These are phyloP conservation scores for Malbranchea cinnamomea DNA, from an alignment of 2,329 filamentous ascomycete species.

Conservation along the genomic window DNA sequence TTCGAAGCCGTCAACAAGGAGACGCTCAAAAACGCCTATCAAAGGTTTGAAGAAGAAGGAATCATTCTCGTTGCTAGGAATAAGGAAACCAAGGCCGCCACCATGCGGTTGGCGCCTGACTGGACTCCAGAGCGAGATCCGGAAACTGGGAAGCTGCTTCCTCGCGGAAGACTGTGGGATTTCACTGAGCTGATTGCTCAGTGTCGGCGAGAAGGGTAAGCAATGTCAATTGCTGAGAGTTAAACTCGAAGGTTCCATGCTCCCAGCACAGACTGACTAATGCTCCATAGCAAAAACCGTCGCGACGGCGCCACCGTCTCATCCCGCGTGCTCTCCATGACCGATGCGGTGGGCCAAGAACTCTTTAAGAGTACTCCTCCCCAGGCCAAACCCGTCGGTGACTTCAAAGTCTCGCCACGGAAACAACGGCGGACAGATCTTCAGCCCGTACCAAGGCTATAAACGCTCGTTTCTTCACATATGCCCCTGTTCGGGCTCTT, in stretches of 20 bases:
- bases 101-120: slow-evolving; percentile 52
- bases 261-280: too few relatives aligned
- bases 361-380: slow-evolving; percentile 43
- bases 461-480: neutral
- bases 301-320: slow-evolving; percentile 85
- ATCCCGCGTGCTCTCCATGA: slow-evolving; percentile 61
- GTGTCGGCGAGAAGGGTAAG: slow-evolving; percentile 61
- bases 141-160: slow-evolving; percentile 44
- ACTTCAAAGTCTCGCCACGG: slow-evolving; percentile 20
- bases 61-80: slow-evolving; percentile 61
- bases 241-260: neutral
- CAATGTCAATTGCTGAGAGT: neutral
- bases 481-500: neutral
- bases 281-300: slow-evolving; percentile 53
- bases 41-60: slow-evolving; percentile 76
- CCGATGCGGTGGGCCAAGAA: slow-evolving; percentile 54
- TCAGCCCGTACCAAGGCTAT: slow-evolving; percentile 20
- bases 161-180: slow-evolving; percentile 71
- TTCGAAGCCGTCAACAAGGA: slow-evolving; percentile 99
- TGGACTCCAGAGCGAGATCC: slow-evolving; percentile 59
- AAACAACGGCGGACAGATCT: slow-evolving; percentile 24
- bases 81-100: slow-evolving; percentile 35
- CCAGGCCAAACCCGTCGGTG: slow-evolving; percentile 11
- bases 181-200: slow-evolving; percentile 80
- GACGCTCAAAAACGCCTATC: slow-evolving; percentile 84